phyloP scores from a whole-genome alignment of 2,329 filamentous ascomycete genomes.

The Neofusicoccum parvum region DNA sequence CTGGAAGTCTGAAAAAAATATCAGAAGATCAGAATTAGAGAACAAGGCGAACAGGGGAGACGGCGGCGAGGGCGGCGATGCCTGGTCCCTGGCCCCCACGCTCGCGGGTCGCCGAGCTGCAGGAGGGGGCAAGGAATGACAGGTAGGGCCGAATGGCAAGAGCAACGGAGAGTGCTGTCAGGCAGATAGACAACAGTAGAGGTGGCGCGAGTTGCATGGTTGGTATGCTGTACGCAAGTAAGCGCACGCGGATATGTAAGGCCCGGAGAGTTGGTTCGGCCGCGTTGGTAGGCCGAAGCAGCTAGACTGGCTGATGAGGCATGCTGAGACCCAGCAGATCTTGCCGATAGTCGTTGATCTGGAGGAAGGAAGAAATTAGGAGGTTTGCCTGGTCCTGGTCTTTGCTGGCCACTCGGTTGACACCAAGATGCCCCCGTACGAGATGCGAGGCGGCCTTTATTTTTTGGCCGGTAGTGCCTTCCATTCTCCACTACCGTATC shows the following conservation, averaged over 20 bases:
- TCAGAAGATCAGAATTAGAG: not conserved
- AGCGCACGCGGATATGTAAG: slow-evolving; percentile 19
- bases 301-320: not conserved
- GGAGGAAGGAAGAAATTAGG: not conserved
- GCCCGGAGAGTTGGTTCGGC: slow-evolving; percentile 14
- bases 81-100: slow-evolving; percentile 11
- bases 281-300: slow-evolving; percentile 4
- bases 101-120: not conserved
- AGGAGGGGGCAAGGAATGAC: not conserved
- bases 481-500: not conserved
- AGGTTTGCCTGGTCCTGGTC: not conserved
- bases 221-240: slow-evolving; percentile 5
- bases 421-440: not conserved
- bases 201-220: not conserved
- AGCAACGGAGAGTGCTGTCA: not conserved
- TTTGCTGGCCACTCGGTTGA: not conserved
- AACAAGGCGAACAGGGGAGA: not conserved
- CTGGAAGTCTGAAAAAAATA: not conserved
- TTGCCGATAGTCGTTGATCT: slow-evolving; percentile 3
- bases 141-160: not conserved
- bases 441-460: not conserved
- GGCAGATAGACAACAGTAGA: not conserved
- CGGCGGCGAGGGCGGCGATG: not conserved
- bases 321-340: slow-evolving; percentile 4
- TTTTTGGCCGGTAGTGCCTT: not conserved